Evolutionary conservation across 2,329 filamentous ascomycete species (phyloP).

Genomic region (Neopestalotiopsis clavispora): DNA sequence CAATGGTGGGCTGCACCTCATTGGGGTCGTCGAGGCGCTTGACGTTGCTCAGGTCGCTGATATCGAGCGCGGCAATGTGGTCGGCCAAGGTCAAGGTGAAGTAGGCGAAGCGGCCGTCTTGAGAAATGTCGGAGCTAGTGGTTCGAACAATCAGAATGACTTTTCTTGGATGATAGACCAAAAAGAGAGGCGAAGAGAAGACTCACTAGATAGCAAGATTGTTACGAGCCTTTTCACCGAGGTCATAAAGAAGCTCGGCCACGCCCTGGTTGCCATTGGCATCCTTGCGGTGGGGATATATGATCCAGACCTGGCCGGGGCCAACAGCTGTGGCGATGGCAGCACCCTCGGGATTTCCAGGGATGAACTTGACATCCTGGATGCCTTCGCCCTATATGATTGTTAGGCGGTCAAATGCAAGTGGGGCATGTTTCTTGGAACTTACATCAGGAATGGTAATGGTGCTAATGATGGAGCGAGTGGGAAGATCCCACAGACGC

Average conservation of each 20-base stretch:
- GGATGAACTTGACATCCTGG: conserved; percentile 70
- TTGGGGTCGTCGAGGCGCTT: conserved; percentile 66
- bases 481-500: conserved; percentile 61
- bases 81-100: conserved; percentile 65
- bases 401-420: neutral
- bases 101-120: conserved; percentile 63
- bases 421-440: neutral
- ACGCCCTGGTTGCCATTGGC: conserved; percentile 60
- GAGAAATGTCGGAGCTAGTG: conserved; percentile 56
- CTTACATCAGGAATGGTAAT: conserved; percentile 62
- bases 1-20: conserved; percentile 62
- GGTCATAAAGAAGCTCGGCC: conserved; percentile 61
- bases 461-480: conserved; percentile 61
- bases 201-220: conserved; percentile 60
- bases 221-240: conserved; percentile 60
- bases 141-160: neutral
- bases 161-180: neutral
- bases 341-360: conserved; percentile 60
- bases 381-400: conserved; percentile 54
- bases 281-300: conserved; percentile 65
- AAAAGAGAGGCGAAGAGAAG: neutral
- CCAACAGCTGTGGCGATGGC: conserved; percentile 65
- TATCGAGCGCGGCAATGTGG: conserved; percentile 66
- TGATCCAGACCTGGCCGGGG: conserved; percentile 66
- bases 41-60: conserved; percentile 62